A percentile compares a stretch with the other conserved stretches of the same genome.
phyloP scores from a whole-genome alignment of 2,329 filamentous ascomycete species.

The Cytospora leucostoma region DNA sequence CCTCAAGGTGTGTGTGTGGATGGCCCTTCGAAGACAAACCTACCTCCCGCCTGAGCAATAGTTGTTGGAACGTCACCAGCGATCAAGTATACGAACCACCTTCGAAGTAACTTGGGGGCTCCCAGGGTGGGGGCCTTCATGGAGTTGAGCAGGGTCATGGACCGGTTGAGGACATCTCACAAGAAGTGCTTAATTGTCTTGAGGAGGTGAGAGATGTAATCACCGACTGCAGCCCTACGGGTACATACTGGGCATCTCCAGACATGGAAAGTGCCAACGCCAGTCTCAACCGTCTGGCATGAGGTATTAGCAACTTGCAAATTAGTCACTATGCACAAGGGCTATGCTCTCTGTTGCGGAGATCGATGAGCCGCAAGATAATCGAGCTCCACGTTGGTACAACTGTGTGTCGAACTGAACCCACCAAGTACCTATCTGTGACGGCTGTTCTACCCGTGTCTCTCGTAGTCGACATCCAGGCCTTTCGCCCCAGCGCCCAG shows the following conservation, averaged over 20 bases:
- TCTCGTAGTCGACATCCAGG: no score
- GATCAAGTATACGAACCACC: not conserved
- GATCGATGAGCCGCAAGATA: not conserved
- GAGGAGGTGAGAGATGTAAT: not conserved
- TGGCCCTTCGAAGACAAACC: conserved; percentile 39
- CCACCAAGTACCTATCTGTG: no score
- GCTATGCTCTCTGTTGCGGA: not conserved
- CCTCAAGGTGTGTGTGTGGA: conserved; percentile 39
- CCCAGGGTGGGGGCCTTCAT: not conserved
- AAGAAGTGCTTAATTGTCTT: not conserved
- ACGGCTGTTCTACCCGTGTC: no score
- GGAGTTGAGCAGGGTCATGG: not conserved
- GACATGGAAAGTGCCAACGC: not conserved
- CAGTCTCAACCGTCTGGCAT: not conserved
- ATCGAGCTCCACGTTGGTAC: no score
- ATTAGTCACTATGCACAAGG: not conserved
- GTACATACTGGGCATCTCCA: not conserved
- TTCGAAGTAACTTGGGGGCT: not conserved
- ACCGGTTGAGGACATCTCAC: not conserved
- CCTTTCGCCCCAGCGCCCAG: no score
- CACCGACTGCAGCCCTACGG: not conserved
- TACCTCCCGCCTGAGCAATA: conserved; percentile 17
- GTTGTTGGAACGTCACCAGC: not conserved
- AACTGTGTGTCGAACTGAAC: no score
- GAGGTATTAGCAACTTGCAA: no score